phyloP scores from a whole-genome alignment of 495 filamentous ascomycete species.

The Trichocladium antarcticum region DNA sequence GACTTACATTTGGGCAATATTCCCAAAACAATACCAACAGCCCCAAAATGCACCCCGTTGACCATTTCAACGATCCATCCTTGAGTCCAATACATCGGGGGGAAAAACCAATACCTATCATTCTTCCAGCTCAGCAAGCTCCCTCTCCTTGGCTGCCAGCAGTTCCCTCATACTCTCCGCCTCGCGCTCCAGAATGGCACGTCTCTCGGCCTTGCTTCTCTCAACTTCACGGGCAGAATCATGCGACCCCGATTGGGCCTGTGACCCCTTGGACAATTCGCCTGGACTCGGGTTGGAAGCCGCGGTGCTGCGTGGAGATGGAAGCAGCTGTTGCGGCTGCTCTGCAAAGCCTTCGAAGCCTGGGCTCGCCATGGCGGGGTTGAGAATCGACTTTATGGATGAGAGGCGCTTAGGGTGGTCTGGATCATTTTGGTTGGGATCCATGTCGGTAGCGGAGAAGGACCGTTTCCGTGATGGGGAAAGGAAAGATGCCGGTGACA shows the following conservation, averaged over 20 bases:
- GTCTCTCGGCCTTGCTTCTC: conserved; percentile 47
- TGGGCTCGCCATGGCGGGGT: conserved; percentile 37
- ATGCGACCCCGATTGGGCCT: conserved; percentile 22
- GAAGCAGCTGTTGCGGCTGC: conserved; percentile 23
- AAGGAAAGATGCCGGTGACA: conserved; percentile 42
- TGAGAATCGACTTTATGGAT: conserved; percentile 73
- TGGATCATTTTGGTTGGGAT: conserved; percentile 22
- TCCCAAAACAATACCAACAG: too few species aligned
- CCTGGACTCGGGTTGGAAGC: conserved; percentile 30
- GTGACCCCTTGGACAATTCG: conserved; percentile 17
- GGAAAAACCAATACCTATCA: background rate
- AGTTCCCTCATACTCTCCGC: conserved; percentile 65
- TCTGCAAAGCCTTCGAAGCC: conserved; percentile 16
- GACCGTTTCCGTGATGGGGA: conserved; percentile 54
- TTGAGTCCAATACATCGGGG: too few species aligned
- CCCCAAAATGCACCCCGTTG: too few species aligned
- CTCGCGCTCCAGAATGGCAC: conserved; percentile 59
- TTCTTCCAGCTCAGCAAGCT: conserved; percentile 53
- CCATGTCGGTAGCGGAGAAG: conserved; percentile 46
- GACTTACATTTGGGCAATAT: too few species aligned
- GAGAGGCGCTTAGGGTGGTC: conserved; percentile 50
- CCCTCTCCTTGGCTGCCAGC: conserved; percentile 64
- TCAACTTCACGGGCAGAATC: conserved; percentile 42
- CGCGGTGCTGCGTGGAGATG: conserved; percentile 27
- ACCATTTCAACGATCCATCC: too few species aligned